Conservation (phyloP, 2,329 filamentous ascomycete genomes). For the Cercospora citrullina region DNA sequence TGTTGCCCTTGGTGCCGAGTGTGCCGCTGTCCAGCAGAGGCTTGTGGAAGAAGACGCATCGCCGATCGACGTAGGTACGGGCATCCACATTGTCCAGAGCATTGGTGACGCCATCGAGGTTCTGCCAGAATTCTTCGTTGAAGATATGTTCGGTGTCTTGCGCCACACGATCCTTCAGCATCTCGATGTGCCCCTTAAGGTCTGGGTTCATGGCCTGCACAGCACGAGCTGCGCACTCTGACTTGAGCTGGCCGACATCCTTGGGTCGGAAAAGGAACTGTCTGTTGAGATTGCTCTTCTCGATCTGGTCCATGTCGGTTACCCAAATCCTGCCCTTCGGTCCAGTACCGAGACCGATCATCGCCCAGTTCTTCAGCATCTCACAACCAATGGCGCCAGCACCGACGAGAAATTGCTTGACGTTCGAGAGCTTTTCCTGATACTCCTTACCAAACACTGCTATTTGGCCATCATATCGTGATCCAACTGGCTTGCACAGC, state of each 20-base stretch:
- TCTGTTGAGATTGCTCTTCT: constrained; percentile 97
- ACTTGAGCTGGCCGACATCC: constrained; percentile 96
- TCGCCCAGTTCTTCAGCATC: constrained; percentile 99
- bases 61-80: constrained; percentile 90
- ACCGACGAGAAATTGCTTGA: constrained; percentile 91
- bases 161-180: constrained; percentile 85
- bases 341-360: constrained; percentile 91
- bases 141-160: constrained; percentile 91
- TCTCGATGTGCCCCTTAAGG: constrained; percentile 78
- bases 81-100: constrained; percentile 97
- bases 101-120: constrained; percentile 89
- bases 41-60: constrained; percentile 98
- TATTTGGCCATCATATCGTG: constrained; percentile 94
- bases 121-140: constrained; percentile 87
- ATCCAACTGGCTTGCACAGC: constrained; percentile 79
- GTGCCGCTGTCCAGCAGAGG: constrained; percentile 94
- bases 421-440: constrained; percentile 88
- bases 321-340: constrained; percentile 86
- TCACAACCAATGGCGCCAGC: constrained; percentile 97
- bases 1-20: constrained; percentile 98
- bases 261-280: constrained; percentile 94
- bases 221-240: constrained; percentile 85
- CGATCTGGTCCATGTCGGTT: constrained; percentile 97
- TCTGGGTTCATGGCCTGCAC: constrained; percentile 96
- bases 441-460: constrained; percentile 92